Evolutionary conservation across 768 basidiomycete species (phyloP).

Genomic region (Boletellus ananiceps): DNA sequence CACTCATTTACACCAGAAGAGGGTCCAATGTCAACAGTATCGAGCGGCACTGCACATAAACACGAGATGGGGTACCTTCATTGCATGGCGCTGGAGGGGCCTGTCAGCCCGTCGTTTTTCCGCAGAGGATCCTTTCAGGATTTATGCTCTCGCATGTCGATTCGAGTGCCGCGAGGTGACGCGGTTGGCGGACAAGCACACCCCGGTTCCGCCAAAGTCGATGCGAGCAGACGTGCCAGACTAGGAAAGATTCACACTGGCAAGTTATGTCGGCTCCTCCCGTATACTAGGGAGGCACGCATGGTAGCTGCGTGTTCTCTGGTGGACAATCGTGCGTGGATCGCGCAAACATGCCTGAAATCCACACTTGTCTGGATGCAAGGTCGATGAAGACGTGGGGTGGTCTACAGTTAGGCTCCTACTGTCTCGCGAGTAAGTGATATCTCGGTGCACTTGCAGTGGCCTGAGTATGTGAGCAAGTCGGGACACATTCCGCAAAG

Average conservation of each 20-base stretch:
- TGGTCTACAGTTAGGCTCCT: not conserved
- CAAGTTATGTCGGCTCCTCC: constrained; percentile 2
- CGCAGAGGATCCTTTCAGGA: not conserved
- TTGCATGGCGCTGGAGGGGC: not conserved
- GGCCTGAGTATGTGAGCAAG: constrained; percentile 14
- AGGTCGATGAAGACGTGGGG: not conserved
- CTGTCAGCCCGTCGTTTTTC: constrained; percentile 1
- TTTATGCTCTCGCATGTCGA: constrained; percentile 14
- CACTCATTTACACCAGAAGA: no score
- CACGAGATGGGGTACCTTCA: constrained; percentile 14
- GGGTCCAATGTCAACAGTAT: no score
- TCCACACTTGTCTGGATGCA: constrained; percentile 4
- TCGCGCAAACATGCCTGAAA: not conserved
- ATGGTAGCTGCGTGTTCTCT: not conserved
- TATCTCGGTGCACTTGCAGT: constrained; percentile 9
- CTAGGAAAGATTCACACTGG: constrained; percentile 11
- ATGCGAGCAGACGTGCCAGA: constrained; percentile 5
- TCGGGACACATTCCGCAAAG: constrained; percentile 3
- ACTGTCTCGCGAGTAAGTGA: constrained; percentile 1
- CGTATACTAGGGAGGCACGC: constrained; percentile 9
- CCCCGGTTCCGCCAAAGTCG: not conserved
- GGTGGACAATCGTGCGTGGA: constrained; percentile 9
- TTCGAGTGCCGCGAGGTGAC: constrained; percentile 6
- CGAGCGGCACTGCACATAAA: constrained; percentile 10
- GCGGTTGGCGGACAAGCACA: no score